phyloP scores from a whole-genome alignment of 495 filamentous ascomycete species.

The Neohortaea acidophila region DNA sequence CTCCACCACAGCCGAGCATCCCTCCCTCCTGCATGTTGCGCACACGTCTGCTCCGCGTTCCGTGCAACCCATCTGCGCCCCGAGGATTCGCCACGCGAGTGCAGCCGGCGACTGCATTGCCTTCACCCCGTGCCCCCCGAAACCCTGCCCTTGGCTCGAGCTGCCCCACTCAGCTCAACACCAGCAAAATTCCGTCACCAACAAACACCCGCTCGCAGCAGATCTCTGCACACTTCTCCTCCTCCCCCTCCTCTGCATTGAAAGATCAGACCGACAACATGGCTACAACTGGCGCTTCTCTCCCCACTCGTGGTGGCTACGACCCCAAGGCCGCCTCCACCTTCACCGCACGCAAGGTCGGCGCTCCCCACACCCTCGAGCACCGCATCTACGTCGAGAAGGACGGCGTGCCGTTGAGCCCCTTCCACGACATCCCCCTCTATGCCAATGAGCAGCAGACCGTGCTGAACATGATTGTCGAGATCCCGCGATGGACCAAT shows the following conservation, averaged over 20 bases:
- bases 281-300: conserved; percentile 34
- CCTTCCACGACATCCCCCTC: conserved; percentile 97
- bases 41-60: conserved; percentile 9
- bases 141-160: neutral
- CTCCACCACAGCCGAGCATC: too few species aligned
- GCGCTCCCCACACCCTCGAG: conserved; percentile 80
- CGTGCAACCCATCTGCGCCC: conserved; percentile 8
- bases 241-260: conserved; percentile 24
- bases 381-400: conserved; percentile 96
- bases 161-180: conserved; percentile 15
- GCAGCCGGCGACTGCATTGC: too few species aligned
- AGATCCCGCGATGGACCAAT: conserved; percentile 99
- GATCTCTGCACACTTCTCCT: conserved; percentile 23
- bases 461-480: conserved; percentile 96
- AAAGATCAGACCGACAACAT: conserved; percentile 36
- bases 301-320: conserved; percentile 43
- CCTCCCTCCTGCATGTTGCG: too few species aligned
- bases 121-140: too few species aligned
- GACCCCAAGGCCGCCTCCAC: conserved; percentile 39
- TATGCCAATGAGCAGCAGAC: conserved; percentile 89
- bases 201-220: neutral
- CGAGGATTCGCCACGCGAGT: too few species aligned
- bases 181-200: conserved; percentile 14
- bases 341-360: conserved; percentile 71
- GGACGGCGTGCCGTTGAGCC: conserved; percentile 83